Percentiles rank a stretch among this genome's conserved stretches.
Conservation (phyloP, 1,284 basidiomycete species). For the Porogramme epimiltina region DNA sequence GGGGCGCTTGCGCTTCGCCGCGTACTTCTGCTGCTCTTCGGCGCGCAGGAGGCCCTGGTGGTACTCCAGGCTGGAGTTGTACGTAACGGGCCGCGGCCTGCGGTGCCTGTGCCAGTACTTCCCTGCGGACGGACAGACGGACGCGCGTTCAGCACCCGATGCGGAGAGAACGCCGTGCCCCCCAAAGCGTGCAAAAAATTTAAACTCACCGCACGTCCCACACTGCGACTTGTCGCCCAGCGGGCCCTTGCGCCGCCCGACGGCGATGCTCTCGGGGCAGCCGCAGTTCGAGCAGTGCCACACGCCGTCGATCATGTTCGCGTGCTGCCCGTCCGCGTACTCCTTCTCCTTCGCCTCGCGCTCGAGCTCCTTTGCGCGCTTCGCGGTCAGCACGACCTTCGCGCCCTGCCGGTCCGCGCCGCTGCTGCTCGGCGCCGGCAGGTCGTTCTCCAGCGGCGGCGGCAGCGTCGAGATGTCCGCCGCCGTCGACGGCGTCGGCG, state of each 20-base stretch:
- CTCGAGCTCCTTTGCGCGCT: slow-evolving; percentile 72
- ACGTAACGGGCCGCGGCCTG: slow-evolving; percentile 75
- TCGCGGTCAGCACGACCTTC: slow-evolving; percentile 51
- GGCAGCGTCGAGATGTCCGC: slow-evolving; percentile 58
- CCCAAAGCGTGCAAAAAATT: background rate
- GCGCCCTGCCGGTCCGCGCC: slow-evolving; percentile 47
- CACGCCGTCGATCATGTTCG: slow-evolving; percentile 78
- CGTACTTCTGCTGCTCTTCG: slow-evolving; percentile 49
- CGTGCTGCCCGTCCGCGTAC: slow-evolving; percentile 79
- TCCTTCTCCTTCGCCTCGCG: slow-evolving; percentile 81
- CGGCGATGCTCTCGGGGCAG: slow-evolving; percentile 82
- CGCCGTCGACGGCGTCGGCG: slow-evolving; percentile 66
- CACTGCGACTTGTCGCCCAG: slow-evolving; percentile 91
- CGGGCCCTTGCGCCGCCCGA: slow-evolving; percentile 86
- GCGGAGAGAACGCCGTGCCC: background rate
- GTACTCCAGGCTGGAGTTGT: slow-evolving; percentile 71
- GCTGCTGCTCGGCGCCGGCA: slow-evolving; percentile 42
- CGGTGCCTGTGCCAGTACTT: slow-evolving; percentile 87
- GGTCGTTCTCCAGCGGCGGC: slow-evolving; percentile 60
- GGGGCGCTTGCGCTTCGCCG: slow-evolving; percentile 52
- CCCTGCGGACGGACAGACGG: slow-evolving; percentile 49
- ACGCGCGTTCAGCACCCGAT: slow-evolving; percentile 6
- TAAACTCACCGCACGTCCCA: slow-evolving; percentile 81
- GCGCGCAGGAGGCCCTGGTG: slow-evolving; percentile 63
- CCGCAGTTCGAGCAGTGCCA: slow-evolving; percentile 96